phyloP scores from a whole-genome alignment of 2,329 filamentous ascomycete species.

The Westerdykella aurantiaca region DNA sequence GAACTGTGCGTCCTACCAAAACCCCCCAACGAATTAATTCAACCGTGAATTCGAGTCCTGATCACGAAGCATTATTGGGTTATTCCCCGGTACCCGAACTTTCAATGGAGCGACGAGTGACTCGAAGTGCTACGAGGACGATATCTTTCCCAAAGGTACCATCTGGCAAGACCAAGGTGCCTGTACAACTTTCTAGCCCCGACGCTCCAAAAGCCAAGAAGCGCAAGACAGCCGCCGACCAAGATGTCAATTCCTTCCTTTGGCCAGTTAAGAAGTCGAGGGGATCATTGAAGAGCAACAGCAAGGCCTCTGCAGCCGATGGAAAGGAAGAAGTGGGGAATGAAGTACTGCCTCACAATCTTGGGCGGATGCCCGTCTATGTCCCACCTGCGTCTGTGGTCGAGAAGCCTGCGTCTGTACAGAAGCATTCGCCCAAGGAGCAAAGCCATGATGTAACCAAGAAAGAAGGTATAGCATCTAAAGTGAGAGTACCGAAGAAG shows the following conservation, averaged over 20 bases:
- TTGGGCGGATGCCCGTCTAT: background rate
- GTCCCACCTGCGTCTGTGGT: no score
- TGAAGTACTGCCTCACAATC: background rate
- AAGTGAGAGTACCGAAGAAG: constrained; percentile 12
- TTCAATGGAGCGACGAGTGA: constrained; percentile 26
- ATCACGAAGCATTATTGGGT: no score
- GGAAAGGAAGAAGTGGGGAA: no score
- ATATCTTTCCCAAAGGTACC: constrained; percentile 7
- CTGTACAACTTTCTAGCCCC: constrained; percentile 41
- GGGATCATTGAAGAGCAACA: no score
- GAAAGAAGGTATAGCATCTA: background rate
- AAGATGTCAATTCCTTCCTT: no score
- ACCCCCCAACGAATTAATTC: no score
- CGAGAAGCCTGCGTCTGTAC: background rate
- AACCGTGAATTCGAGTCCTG: no score
- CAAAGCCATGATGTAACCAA: background rate
- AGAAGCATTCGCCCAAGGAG: constrained; percentile 13
- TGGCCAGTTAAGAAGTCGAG: no score
- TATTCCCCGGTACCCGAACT: no score
- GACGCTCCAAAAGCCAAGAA: constrained; percentile 21
- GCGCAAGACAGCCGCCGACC: constrained; percentile 14
- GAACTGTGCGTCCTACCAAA: no score
- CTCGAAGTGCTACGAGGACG: constrained; percentile 23
- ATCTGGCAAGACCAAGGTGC: constrained; percentile 13
- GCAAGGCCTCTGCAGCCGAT: no score